These are phyloP conservation scores for Choanephora cucurbitarum DNA, from an alignment of 371 early-diverging fungal species.

Conservation along the genomic window DNA sequence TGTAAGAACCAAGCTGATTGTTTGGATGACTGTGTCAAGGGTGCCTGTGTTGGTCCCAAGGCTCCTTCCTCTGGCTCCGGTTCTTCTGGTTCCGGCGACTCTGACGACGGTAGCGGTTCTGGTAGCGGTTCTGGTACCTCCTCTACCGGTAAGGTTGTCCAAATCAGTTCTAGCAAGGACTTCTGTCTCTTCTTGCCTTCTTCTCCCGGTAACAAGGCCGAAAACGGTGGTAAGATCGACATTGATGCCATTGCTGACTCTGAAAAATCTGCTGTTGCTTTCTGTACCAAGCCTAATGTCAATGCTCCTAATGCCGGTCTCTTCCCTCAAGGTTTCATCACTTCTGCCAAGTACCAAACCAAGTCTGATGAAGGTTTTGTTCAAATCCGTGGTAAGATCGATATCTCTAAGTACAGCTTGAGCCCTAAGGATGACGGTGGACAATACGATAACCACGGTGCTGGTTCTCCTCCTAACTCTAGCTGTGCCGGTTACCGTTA, in stretches of 20 bases:
- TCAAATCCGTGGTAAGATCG: slow-evolving; percentile 50
- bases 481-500: slow-evolving; percentile 40
- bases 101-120: slow-evolving; percentile 5
- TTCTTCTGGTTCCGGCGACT: slow-evolving; percentile 3
- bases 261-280: slow-evolving; percentile 32
- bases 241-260: slow-evolving; percentile 24
- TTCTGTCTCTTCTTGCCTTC: slow-evolving; percentile 53
- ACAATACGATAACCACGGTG: slow-evolving; percentile 41
- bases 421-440: slow-evolving; percentile 49
- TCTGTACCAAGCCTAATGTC: slow-evolving; percentile 26
- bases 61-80: slow-evolving; percentile 9
- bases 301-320: slow-evolving; percentile 30
- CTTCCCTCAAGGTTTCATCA: slow-evolving; percentile 40
- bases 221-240: slow-evolving; percentile 20
- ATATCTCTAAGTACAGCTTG: slow-evolving; percentile 30
- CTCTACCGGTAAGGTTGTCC: slow-evolving; percentile 16
- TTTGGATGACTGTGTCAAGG: slow-evolving; percentile 12
- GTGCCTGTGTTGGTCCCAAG: slow-evolving; percentile 19
- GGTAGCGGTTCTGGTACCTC: slow-evolving; percentile 6
- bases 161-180: slow-evolving; percentile 18
- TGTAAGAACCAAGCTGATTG: slow-evolving; percentile 19
- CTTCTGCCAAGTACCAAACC: slow-evolving; percentile 28
- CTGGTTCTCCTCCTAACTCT: slow-evolving; percentile 35
- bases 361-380: slow-evolving; percentile 28
- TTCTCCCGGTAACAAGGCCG: slow-evolving; percentile 20